Percentiles rank a stretch among this genome's conserved stretches.
phyloP scores from a whole-genome alignment of 139 green algal genomes.

The Chlorella sp. region DNA sequence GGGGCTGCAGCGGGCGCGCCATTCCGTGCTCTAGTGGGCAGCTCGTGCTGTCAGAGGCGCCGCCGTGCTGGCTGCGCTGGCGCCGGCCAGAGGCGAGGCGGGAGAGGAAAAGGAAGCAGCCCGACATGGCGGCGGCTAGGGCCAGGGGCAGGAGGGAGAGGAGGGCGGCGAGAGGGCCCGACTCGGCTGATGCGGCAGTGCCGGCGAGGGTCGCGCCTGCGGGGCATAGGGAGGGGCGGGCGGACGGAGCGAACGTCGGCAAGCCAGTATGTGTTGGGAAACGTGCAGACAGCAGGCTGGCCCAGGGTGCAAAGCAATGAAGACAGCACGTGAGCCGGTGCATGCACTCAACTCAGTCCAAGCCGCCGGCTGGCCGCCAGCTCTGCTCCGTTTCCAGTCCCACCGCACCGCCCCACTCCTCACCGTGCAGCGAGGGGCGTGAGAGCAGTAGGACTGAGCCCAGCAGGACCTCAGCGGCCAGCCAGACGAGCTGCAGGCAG shows the following conservation, averaged over 20 bases:
- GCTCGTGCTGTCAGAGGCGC: background rate
- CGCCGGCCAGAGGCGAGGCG: slow-evolving; percentile 1
- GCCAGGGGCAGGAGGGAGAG: slow-evolving; percentile 14
- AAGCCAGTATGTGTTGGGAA: no score
- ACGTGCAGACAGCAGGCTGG: no score
- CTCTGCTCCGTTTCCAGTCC: no score
- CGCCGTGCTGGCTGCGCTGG: background rate
- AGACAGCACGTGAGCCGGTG: no score
- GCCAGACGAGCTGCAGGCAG: slow-evolving; percentile 33
- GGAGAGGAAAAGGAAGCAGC: slow-evolving; percentile 32
- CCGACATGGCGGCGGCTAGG: slow-evolving; percentile 14
- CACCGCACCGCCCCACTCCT: background rate
- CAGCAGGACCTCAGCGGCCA: slow-evolving; percentile 27
- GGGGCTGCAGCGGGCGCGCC: background rate
- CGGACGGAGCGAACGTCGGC: no score
- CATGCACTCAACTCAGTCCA: no score
- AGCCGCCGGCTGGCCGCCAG: no score
- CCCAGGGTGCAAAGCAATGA: no score
- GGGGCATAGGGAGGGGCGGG: no score
- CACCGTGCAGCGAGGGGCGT: background rate
- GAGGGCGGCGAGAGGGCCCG: background rate
- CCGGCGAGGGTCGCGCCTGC: no score
- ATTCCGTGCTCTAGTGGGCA: background rate
- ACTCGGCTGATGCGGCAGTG: background rate
- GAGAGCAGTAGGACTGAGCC: slow-evolving; percentile 17